Percentiles rank a stretch among this genome's conserved stretches.
Conservation (phyloP, 2,329 filamentous ascomycete genomes). For the Ophiocordyceps polyrhachis-furcata region DNA sequence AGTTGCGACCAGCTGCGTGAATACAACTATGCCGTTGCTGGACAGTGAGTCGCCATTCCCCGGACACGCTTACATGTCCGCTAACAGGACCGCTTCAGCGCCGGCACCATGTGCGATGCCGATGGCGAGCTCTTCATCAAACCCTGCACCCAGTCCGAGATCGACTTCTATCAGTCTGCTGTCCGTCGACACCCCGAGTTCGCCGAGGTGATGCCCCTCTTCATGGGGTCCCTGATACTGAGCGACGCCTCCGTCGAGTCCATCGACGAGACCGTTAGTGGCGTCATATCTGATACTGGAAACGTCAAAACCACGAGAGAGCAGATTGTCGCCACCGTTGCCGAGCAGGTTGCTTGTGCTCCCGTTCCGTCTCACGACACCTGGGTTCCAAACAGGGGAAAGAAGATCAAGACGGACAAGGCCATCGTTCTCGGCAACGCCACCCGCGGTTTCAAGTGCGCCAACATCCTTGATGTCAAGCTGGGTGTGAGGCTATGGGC, state of each 20-base stretch:
- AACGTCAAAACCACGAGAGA: conserved; percentile 14
- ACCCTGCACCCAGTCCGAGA: conserved; percentile 71
- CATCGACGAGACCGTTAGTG: conserved; percentile 29
- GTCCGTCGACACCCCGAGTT: conserved; percentile 49
- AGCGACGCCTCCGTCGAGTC: conserved; percentile 30
- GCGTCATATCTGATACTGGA: conserved; percentile 20
- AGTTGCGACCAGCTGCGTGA: conserved; percentile 43
- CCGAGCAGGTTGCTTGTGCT: conserved; percentile 12
- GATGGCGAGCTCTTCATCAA: conserved; percentile 83
- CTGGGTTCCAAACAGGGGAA: conserved; percentile 31
- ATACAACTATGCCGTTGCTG: conserved; percentile 62
- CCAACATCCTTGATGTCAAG: conserved; percentile 89
- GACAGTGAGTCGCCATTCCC: conserved; percentile 45
- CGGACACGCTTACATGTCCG: neutral
- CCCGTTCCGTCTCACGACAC: conserved; percentile 5
- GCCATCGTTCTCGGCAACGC: conserved; percentile 78
- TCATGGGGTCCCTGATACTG: conserved; percentile 63
- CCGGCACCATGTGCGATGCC: conserved; percentile 71
- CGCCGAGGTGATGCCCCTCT: conserved; percentile 64
- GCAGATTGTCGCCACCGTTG: conserved; percentile 14
- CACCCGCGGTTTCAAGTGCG: conserved; percentile 58
- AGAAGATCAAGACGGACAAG: conserved; percentile 54
- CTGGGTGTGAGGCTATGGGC: conserved; percentile 76
- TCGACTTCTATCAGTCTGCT: conserved; percentile 74
- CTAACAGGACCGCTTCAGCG: conserved; percentile 33